Evolutionary conservation across 1,139 yeast genomes (phyloP), one percentile per base, ranked within the genome.

Genomic region (Pichia inconspicua): DNA sequence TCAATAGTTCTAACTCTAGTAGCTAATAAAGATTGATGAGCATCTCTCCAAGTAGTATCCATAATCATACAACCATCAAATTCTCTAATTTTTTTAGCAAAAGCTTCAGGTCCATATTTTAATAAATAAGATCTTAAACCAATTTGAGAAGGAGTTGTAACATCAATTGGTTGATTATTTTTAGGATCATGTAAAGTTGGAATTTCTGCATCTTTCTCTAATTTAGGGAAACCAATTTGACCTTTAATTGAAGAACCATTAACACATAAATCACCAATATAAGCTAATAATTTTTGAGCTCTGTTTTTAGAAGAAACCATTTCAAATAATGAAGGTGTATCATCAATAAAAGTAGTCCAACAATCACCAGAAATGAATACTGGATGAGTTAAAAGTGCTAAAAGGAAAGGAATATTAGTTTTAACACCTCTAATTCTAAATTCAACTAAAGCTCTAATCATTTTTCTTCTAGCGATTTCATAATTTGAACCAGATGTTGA

Each of bases 31-130:
- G 97, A 89, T 74, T 92, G 99, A 70, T 94, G 98, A 38, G 98
- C 98, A 70, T 92, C 99, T 80, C 99, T 87, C 99, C 99, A 92
- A 15, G 99, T 92, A 48, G 99, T 92, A 67, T 92, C 99, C 85
- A 94, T 94, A 60, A 92, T 71, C 66, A 92, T 75, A 56, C 95
- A 83, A 61, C 98, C 98, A 49, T 87, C 73, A 69, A 82, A 83
- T 30, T 72, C 67, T 67, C 97, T 82, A 53, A 94, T 95, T 62
- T 87, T 83, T 69, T 82, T 75, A 57, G 97, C 96, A 66, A 92
- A 92, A 25, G 73, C 85, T 47, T 77, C 94, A 40, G 98, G 95
- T 45, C 98, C 98, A 59, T 84, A 75, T 58, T 80, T 82, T 55
- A 89, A 71, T 52, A 92, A 72, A 27, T 89, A 80, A 61, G 89